Evolutionary conservation across 371 early-diverging fungal species (phyloP).

Genomic region (Lichtheimia ornata): DNA sequence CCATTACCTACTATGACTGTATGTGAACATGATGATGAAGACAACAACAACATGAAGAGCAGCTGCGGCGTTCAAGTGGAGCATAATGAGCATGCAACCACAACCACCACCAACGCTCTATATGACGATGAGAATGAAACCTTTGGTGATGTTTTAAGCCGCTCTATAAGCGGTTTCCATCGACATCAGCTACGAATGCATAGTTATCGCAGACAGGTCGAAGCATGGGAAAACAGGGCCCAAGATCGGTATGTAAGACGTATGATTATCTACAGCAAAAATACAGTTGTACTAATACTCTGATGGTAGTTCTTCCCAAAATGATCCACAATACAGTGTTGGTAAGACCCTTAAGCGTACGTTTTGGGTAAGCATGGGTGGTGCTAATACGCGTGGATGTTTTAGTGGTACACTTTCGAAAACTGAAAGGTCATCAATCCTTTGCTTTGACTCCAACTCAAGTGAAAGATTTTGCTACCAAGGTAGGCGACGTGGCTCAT

Average conservation of each 20-base stretch:
- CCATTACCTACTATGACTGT: no score
- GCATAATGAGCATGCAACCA: not conserved
- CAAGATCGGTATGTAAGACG: not conserved
- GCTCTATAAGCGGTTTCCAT: not conserved
- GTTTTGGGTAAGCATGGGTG: not conserved
- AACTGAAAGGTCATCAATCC: not conserved
- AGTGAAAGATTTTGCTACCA: not conserved
- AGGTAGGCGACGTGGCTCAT: not conserved
- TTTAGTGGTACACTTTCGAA: not conserved
- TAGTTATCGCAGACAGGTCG: not conserved
- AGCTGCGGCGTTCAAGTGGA: not conserved
- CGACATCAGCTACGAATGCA: not conserved
- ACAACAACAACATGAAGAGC: no score
- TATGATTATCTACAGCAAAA: not conserved
- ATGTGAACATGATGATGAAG: no score
- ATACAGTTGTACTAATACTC: not conserved
- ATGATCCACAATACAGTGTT: not conserved
- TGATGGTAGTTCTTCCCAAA: not conserved
- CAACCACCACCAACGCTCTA: no score
- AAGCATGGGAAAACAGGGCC: not conserved
- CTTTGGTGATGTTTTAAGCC: slow-evolving; percentile 1
- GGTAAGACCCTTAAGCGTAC: not conserved
- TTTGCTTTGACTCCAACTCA: not conserved
- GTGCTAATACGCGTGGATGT: not conserved
- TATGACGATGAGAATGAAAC: not conserved